Evolutionary conservation across 352 stramenopile species (phyloP).

Genomic region (Globisporangium uncinulatum): DNA sequence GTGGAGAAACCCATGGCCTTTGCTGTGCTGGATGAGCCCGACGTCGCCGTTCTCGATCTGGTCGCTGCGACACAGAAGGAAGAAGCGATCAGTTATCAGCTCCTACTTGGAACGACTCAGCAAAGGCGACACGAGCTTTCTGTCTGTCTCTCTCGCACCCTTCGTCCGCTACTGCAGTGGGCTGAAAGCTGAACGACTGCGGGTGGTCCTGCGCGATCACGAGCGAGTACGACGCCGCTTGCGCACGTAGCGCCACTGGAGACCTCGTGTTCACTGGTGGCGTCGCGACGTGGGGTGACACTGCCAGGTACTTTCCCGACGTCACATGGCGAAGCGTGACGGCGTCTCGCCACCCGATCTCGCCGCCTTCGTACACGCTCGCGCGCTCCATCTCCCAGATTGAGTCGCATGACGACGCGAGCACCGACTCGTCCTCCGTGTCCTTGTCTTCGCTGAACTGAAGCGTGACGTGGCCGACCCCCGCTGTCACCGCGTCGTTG

Average conservation of each 20-base stretch:
- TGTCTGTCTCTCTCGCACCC: slow-evolving; percentile 21
- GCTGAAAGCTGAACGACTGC: slow-evolving; percentile 50
- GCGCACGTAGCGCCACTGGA: slow-evolving; percentile 10
- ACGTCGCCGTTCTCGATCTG: slow-evolving; percentile 46
- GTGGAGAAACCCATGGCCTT: slow-evolving; percentile 50
- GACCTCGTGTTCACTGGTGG: slow-evolving; percentile 17
- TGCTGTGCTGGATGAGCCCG: slow-evolving; percentile 50
- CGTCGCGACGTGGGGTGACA: slow-evolving; percentile 13
- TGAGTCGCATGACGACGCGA: slow-evolving; percentile 36
- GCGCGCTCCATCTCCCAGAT: slow-evolving; percentile 59
- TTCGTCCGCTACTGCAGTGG: slow-evolving; percentile 46
- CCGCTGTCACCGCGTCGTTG: slow-evolving; percentile 2
- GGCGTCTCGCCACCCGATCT: slow-evolving; percentile 43
- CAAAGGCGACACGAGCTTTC: no score
- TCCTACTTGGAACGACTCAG: not conserved
- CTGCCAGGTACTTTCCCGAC: slow-evolving; percentile 49
- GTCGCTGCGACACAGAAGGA: slow-evolving; percentile 14
- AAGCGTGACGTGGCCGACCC: slow-evolving; percentile 23
- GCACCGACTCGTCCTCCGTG: slow-evolving; percentile 22
- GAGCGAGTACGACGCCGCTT: slow-evolving; percentile 18
- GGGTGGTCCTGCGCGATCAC: slow-evolving; percentile 32
- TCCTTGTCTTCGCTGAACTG: slow-evolving; percentile 44
- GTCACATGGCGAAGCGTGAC: slow-evolving; percentile 53
- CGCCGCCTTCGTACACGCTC: slow-evolving; percentile 44
- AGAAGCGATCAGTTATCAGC: not conserved